Evolutionary conservation across 139 green algal genomes (phyloP).

Genomic region (Chlamydomonas sp.): DNA sequence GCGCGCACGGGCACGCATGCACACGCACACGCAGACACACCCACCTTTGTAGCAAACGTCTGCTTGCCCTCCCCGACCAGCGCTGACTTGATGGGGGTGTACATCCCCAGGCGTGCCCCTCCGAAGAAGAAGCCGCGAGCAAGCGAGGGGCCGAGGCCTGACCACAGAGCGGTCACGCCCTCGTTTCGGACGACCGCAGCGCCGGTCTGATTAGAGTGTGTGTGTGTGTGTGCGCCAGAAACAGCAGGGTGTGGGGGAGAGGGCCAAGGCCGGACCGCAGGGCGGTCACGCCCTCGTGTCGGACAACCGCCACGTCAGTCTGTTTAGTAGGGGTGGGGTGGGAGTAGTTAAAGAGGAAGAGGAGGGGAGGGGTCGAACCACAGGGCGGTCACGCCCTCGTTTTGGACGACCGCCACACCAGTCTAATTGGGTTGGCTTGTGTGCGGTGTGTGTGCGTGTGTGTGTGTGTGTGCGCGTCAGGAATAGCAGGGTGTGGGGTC

Average conservation of each 20-base stretch:
- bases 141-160: slow-evolving; percentile 46
- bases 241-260: not conserved
- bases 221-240: not conserved
- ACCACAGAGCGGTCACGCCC: slow-evolving; percentile 50
- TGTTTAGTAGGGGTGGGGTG: not conserved
- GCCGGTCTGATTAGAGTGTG: slow-evolving; percentile 25
- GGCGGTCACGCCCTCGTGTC: slow-evolving; percentile 44
- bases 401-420: slow-evolving; percentile 34
- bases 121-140: slow-evolving; percentile 57
- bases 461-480: not conserved
- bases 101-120: slow-evolving; percentile 66
- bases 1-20: too few species aligned
- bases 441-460: not conserved
- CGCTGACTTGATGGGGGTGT: slow-evolving; percentile 60
- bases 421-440: slow-evolving; percentile 21
- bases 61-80: slow-evolving; percentile 15
- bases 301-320: slow-evolving; percentile 45
- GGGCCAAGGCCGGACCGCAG: slow-evolving; percentile 52
- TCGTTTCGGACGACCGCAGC: slow-evolving; percentile 42
- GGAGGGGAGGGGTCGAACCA: slow-evolving; percentile 44
- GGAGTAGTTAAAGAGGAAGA: not conserved
- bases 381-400: slow-evolving; percentile 51
- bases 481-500: not conserved
- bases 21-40: slow-evolving; percentile 16
- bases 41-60: slow-evolving; percentile 26